Evolutionary conservation across 768 basidiomycete species (phyloP).

Genomic region (Polyporus arcularius): DNA sequence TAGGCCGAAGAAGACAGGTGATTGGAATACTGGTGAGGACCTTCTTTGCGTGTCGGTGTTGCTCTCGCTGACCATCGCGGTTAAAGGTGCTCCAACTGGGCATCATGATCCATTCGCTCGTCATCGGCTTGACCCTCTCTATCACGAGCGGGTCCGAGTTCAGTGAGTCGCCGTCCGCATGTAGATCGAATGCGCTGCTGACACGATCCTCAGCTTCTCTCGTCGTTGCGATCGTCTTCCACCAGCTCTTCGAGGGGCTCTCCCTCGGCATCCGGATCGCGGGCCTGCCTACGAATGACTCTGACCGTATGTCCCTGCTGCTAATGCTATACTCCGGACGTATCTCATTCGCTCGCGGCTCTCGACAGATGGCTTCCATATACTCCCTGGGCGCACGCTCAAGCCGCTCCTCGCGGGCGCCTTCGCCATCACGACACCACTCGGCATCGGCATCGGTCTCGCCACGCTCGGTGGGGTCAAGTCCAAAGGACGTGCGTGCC

Average conservation of each 20-base stretch:
- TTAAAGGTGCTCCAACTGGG: constrained; percentile 75
- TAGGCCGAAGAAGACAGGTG: constrained; percentile 57
- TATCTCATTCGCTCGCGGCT: not conserved
- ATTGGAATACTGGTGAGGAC: constrained; percentile 69
- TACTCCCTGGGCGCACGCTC: constrained; percentile 35
- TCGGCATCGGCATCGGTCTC: constrained; percentile 65
- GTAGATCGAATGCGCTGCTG: not conserved
- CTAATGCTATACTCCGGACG: not conserved
- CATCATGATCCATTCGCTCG: constrained; percentile 83
- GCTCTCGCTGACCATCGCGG: not conserved
- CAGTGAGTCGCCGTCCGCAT: constrained; percentile 41
- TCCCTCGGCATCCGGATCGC: constrained; percentile 83
- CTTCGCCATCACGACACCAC: constrained; percentile 75
- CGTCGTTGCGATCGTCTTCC: constrained; percentile 74
- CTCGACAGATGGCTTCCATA: constrained; percentile 29
- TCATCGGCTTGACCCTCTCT: constrained; percentile 78
- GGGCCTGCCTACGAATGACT: constrained; percentile 45
- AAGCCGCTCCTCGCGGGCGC: constrained; percentile 56
- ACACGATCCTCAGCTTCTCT: constrained; percentile 55
- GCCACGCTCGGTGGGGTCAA: constrained; percentile 40
- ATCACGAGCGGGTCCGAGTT: constrained; percentile 72
- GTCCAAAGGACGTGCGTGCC: constrained; percentile 26
- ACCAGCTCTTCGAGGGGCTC: constrained; percentile 83
- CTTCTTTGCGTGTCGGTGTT: not conserved
- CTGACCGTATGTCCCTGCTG: constrained; percentile 1